Evolutionary conservation across 148 eudicot species (phyloP).

Genomic region (Fagopyrum tataricum): DNA sequence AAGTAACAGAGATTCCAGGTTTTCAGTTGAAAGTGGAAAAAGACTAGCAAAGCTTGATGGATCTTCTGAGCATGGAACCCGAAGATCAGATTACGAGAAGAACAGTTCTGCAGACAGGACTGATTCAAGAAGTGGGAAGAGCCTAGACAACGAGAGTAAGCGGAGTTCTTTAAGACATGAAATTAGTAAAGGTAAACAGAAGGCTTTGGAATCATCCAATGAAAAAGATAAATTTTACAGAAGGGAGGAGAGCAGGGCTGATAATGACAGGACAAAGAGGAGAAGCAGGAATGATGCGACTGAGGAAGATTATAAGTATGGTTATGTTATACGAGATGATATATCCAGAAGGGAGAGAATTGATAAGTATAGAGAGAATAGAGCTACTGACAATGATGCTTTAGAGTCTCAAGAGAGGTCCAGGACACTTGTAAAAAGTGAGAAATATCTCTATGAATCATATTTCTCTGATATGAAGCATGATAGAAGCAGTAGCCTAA

Average conservation of each 20-base stretch:
- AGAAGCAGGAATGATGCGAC: constrained; percentile 41
- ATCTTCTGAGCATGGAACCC: constrained; percentile 30
- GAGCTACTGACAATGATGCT: constrained; percentile 27
- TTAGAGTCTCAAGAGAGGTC: constrained; percentile 40
- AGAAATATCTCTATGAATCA: constrained; percentile 45
- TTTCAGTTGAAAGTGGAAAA: constrained; percentile 35
- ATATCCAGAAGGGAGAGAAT: constrained; percentile 32
- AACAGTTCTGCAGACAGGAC: constrained; percentile 21
- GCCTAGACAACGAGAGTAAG: constrained; percentile 34
- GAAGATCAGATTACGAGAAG: constrained; percentile 58
- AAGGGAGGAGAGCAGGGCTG: constrained; percentile 45
- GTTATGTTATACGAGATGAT: constrained; percentile 32
- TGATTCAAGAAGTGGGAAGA: constrained; percentile 28
- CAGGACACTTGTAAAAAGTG: constrained; percentile 62
- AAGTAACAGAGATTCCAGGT: constrained; percentile 39
- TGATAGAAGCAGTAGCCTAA: constrained; percentile 41
- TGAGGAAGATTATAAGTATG: constrained; percentile 37
- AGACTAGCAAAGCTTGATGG: constrained; percentile 39
- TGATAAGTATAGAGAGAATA: constrained; percentile 41
- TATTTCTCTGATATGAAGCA: constrained; percentile 38
- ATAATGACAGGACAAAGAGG: constrained; percentile 45
- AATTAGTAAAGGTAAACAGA: constrained; percentile 23
- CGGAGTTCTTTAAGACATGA: constrained; percentile 29
- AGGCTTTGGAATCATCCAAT: constrained; percentile 28
- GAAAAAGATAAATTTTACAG: constrained; percentile 43